phyloP scores from a whole-genome alignment of 2,329 filamentous ascomycete species.

The Fusarium sp. region DNA sequence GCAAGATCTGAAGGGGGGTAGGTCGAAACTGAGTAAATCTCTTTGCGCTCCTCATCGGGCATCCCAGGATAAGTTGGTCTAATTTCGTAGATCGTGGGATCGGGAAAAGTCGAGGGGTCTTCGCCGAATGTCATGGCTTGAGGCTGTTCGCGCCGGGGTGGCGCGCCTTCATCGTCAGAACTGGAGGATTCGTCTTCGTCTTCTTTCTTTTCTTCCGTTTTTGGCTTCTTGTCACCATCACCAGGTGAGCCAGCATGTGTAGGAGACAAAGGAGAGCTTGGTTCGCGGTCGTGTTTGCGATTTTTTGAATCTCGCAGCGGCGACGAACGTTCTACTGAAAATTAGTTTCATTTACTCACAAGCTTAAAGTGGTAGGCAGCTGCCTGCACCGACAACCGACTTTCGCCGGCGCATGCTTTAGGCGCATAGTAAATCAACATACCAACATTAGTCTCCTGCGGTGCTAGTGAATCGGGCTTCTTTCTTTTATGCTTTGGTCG shows the following conservation, averaged over 20 bases:
- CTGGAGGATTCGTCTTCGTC: conserved; percentile 59
- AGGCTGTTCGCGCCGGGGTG: conserved; percentile 72
- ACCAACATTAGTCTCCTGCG: conserved; percentile 58
- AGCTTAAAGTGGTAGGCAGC: conserved; percentile 5
- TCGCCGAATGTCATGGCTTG: conserved; percentile 91
- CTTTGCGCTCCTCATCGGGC: conserved; percentile 84
- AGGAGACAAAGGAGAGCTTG: conserved; percentile 70
- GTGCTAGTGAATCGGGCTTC: conserved; percentile 71
- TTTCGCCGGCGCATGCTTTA: neutral
- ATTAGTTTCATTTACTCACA: conserved; percentile 20
- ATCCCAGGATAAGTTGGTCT: conserved; percentile 78
- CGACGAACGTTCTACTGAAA: conserved; percentile 62
- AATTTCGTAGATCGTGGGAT: conserved; percentile 96
- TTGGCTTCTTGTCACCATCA: conserved; percentile 67
- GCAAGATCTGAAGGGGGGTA: conserved; percentile 85
- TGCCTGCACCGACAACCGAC: conserved; percentile 9
- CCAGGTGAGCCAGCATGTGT: conserved; percentile 65
- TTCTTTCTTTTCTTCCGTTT: conserved; percentile 48
- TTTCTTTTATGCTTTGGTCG: conserved; percentile 81
- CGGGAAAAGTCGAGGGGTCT: conserved; percentile 88
- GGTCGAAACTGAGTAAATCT: conserved; percentile 86
- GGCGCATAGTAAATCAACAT: conserved; percentile 25
- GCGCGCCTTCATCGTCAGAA: conserved; percentile 69
- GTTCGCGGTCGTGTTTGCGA: conserved; percentile 62
- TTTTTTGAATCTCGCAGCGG: conserved; percentile 63